phyloP scores from a whole-genome alignment of 1,284 basidiomycete species.

The Sporisorium reilianum region DNA sequence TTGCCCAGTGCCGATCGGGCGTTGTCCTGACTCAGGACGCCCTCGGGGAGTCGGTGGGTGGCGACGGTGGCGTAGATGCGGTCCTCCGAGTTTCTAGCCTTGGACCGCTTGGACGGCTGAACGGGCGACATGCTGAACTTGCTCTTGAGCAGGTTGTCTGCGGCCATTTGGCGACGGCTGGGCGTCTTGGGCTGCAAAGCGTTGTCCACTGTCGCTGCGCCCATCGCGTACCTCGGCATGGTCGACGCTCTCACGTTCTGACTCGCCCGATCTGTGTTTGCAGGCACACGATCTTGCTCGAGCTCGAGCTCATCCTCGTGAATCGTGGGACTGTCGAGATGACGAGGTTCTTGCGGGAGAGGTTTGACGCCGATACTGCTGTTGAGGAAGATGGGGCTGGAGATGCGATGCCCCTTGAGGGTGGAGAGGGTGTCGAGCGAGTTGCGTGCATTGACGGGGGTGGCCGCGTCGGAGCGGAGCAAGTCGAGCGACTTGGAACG shows the following conservation, averaged over 20 bases:
- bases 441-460: slow-evolving; percentile 11
- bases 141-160: slow-evolving; percentile 30
- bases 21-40: slow-evolving; percentile 13
- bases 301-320: not conserved
- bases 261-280: not conserved
- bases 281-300: too few species aligned
- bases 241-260: slow-evolving; percentile 6
- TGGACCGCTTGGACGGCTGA: slow-evolving; percentile 35
- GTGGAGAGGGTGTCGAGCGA: slow-evolving; percentile 32
- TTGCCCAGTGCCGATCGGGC: slow-evolving; percentile 26
- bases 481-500: slow-evolving; percentile 38
- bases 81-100: slow-evolving; percentile 25
- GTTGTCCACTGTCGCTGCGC: not conserved
- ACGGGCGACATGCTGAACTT: slow-evolving; percentile 53
- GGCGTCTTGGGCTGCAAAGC: slow-evolving; percentile 22
- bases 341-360: slow-evolving; percentile 1
- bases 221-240: slow-evolving; percentile 11
- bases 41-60: slow-evolving; percentile 5
- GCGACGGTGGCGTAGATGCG: not conserved
- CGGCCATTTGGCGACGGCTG: slow-evolving; percentile 7
- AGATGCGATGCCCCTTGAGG: slow-evolving; percentile 27
- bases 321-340: not conserved
- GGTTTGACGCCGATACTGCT: slow-evolving; percentile 33
- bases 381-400: slow-evolving; percentile 38
- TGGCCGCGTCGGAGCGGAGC: slow-evolving; percentile 16